phyloP scores from a whole-genome alignment of 1,139 yeast species.

The Lodderomyces pseudojiufengensis region DNA sequence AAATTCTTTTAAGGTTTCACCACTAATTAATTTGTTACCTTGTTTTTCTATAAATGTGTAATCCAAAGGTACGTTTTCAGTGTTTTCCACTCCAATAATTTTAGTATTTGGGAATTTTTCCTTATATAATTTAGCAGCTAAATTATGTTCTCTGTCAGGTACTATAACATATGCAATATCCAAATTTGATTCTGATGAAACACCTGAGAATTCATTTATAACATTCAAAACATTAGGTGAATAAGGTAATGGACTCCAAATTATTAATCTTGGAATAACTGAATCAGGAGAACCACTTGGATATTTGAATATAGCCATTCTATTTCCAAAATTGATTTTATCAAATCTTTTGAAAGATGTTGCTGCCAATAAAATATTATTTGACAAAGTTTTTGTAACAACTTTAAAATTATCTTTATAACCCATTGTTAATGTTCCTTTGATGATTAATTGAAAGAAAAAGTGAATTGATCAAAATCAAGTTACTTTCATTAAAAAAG shows the following conservation, averaged over 20 bases:
- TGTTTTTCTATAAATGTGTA: slow-evolving; percentile 24
- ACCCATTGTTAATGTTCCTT: slow-evolving; percentile 15
- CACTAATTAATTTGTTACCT: slow-evolving; percentile 28
- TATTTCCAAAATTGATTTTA: slow-evolving; percentile 53
- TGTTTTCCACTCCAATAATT: slow-evolving; percentile 47
- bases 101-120: slow-evolving; percentile 44
- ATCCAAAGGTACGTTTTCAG: slow-evolving; percentile 34
- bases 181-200: slow-evolving; percentile 22
- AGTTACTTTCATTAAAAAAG: no score
- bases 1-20: slow-evolving; percentile 19
- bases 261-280: slow-evolving; percentile 34
- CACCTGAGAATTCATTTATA: slow-evolving; percentile 33
- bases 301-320: slow-evolving; percentile 49
- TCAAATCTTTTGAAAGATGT: slow-evolving; percentile 41
- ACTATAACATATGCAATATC: slow-evolving; percentile 42
- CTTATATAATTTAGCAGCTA: slow-evolving; percentile 54
- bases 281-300: not conserved
- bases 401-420: slow-evolving; percentile 38
- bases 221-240: slow-evolving; percentile 42
- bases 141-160: slow-evolving; percentile 54
- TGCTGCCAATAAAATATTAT: slow-evolving; percentile 48
- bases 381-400: slow-evolving; percentile 43
- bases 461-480: no score
- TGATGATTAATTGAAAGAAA: no score
- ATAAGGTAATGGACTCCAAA: slow-evolving; percentile 63